Base-by-base conservation (phyloP, 306 rosid genomes). In the Ormosia emarginata region DNA sequence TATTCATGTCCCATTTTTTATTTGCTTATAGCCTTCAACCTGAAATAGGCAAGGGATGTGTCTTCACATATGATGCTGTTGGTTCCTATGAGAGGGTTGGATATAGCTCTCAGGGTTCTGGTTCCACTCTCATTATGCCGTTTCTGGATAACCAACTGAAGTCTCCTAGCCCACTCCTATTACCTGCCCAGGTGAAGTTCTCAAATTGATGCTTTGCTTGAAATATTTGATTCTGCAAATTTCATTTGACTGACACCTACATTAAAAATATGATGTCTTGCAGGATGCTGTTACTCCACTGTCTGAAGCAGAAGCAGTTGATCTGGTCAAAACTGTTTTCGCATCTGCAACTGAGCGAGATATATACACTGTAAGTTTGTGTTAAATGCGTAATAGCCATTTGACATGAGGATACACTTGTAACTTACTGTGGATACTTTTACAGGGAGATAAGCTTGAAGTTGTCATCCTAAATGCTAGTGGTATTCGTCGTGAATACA, bases 1-100 rank as follows among this genome's bases (percentile, higher is more conserved):
- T 79, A 67, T 80, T 70, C 79, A 84, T 63, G 59, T 52, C 71
- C 68, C 14, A 43, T 43, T 47, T 52, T 67, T 14, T 36, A 24
- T 59, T 59, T 59, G 76, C 79, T 81, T 30, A 81, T 29, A 24
- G 44, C 67, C 62, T 58, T 82, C 43, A 74, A 67, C 66, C 81
- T 65, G 14, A 11, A 65, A 81, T 77, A 94, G 99, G 99, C 37
- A 95, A 93, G 94, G 99, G 99, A 74, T 95, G 99, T 67, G 99
- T 95, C 81, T 95, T 90, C 90, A 95, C 99, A 56, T 95, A 95
- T 68, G 99, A 95, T 85, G 99, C 98, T 86, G 99, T 95, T 85
- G 99, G 99, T 77, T 95, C 99, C 79, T 95, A 95, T 18, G 99
- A 95, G 93, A 93, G 97, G 85, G 99, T 95, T 74, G 99, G 99